Evolutionary conservation across 2,329 filamentous ascomycete species (phyloP).

Genomic region (Rasamsonia emersonii): DNA sequence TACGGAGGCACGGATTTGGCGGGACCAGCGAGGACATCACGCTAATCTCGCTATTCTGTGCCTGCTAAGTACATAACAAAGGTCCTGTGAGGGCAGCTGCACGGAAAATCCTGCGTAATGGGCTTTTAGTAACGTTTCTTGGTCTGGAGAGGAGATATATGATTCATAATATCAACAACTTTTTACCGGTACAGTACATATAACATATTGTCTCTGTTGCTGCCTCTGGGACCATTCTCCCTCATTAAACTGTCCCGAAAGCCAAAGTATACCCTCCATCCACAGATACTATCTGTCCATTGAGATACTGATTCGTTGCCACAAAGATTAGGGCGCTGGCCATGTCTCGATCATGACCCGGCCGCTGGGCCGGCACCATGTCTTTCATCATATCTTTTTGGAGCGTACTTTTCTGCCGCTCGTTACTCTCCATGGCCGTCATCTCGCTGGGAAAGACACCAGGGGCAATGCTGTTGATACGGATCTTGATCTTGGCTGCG

Average conservation of each 20-base stretch:
- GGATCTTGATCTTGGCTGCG: constrained; percentile 48
- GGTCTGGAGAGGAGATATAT: too few relatives aligned
- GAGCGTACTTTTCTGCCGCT: constrained; percentile 53
- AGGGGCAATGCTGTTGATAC: constrained; percentile 60
- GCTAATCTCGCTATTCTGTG: too few relatives aligned
- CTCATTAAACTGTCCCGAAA: constrained; percentile 20
- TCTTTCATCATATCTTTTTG: constrained; percentile 52
- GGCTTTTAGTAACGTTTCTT: too few relatives aligned
- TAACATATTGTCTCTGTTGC: too few relatives aligned
- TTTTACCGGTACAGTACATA: too few relatives aligned
- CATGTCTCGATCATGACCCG: constrained; percentile 61
- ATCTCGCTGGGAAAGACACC: constrained; percentile 64
- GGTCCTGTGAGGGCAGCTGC: too few relatives aligned
- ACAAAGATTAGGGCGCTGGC: constrained; percentile 52
- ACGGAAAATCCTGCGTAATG: too few relatives aligned
- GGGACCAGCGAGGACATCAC: too few relatives aligned
- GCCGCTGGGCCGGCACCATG: constrained; percentile 53
- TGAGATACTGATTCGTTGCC: constrained; percentile 44
- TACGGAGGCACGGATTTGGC: too few relatives aligned
- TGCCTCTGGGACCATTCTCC: too few relatives aligned
- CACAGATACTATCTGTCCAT: constrained; percentile 45
- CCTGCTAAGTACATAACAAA: too few relatives aligned
- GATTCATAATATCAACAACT: too few relatives aligned
- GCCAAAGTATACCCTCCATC: constrained; percentile 44
- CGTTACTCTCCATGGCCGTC: constrained; percentile 51